These are phyloP conservation scores for Trichoderma virens DNA, from an alignment of 495 filamentous ascomycete genomes.

Conservation along the genomic window DNA sequence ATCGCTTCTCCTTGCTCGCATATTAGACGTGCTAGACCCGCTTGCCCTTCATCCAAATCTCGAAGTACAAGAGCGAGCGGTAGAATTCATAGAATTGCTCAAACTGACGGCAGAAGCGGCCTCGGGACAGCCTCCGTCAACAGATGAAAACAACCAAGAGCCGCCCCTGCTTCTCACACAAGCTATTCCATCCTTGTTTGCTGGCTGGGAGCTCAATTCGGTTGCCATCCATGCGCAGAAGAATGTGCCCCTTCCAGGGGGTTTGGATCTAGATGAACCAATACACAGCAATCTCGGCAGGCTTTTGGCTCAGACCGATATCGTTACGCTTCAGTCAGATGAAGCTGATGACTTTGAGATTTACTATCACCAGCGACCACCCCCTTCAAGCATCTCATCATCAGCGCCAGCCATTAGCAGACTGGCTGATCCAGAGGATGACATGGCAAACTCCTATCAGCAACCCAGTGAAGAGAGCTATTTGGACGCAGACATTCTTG, in stretches of 20 bases:
- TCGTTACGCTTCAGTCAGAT: slow-evolving; percentile 39
- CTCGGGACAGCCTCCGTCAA: slow-evolving; percentile 49
- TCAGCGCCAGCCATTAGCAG: slow-evolving; percentile 47
- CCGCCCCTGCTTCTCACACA: slow-evolving; percentile 76
- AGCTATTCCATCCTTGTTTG: slow-evolving; percentile 79
- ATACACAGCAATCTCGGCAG: slow-evolving; percentile 67
- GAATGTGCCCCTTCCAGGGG: slow-evolving; percentile 73
- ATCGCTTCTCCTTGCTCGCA: slow-evolving; percentile 65
- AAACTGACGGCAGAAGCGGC: slow-evolving; percentile 76
- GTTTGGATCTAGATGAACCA: slow-evolving; percentile 65
- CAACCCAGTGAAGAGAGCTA: slow-evolving; percentile 46
- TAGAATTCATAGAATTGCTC: slow-evolving; percentile 85
- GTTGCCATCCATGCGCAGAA: slow-evolving; percentile 75
- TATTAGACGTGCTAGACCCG: slow-evolving; percentile 73
- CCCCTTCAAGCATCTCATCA: slow-evolving; percentile 27
- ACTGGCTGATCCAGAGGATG: slow-evolving; percentile 33
- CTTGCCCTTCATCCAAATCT: slow-evolving; percentile 73
- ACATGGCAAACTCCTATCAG: slow-evolving; percentile 56
- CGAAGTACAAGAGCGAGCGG: slow-evolving; percentile 92
- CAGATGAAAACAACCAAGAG: slow-evolving; percentile 47
- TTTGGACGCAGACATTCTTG: slow-evolving; percentile 54
- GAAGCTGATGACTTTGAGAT: slow-evolving; percentile 58
- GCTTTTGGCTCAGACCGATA: slow-evolving; percentile 54
- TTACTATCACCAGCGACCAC: slow-evolving; percentile 59
- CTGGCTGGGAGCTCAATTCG: slow-evolving; percentile 81